Conservation (phyloP, 768 basidiomycete species). For the Galerina sulciceps region DNA sequence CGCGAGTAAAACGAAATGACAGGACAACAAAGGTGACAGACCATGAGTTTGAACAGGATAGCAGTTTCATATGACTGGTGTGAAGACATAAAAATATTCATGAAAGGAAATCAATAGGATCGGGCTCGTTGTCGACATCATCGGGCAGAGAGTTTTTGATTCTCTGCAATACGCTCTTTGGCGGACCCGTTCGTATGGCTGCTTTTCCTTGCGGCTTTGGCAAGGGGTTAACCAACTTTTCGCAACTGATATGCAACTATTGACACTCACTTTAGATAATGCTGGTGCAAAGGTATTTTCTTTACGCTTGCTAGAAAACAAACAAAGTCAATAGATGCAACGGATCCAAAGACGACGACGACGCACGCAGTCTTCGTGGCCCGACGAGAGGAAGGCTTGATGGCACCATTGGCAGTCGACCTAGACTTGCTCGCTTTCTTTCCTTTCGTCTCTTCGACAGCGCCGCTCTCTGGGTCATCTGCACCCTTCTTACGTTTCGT, state of each 20-base stretch:
- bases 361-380: constrained; percentile 17
- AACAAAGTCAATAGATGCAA: background rate
- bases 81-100: constrained; percentile 22
- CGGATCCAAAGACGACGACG: background rate
- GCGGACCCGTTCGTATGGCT: constrained; percentile 34
- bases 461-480: background rate
- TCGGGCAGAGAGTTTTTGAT: constrained; percentile 33
- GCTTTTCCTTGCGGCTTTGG: background rate
- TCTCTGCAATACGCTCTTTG: constrained; percentile 41
- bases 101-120: constrained; percentile 51
- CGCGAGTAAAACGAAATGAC: background rate
- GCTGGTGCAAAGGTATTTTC: constrained; percentile 20
- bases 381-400: background rate
- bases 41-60: background rate
- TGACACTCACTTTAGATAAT: constrained; percentile 2
- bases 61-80: background rate
- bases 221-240: background rate
- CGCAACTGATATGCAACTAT: too few species aligned
- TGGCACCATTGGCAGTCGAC: background rate
- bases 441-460: constrained; percentile 1
- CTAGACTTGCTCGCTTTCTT: constrained; percentile 4
- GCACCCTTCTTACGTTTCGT: constrained; percentile 14
- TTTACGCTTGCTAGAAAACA: constrained; percentile 35
- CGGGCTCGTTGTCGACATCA: constrained; percentile 43
- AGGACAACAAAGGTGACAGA: background rate